phyloP scores from a whole-genome alignment of 805 yeast genomes.

The Saturnispora gosingensis region DNA sequence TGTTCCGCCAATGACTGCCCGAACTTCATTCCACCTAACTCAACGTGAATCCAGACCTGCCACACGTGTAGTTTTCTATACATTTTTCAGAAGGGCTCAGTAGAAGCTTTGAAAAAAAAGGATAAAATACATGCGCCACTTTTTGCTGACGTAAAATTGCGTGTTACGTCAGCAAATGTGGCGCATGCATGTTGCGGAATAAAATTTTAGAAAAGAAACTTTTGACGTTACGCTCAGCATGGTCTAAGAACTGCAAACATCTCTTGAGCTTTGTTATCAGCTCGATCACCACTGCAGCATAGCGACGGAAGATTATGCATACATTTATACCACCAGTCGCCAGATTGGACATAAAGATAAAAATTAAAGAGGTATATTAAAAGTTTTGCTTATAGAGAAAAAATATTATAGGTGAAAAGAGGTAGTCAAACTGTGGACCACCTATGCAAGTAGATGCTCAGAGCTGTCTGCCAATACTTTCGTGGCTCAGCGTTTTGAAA shows the following conservation, averaged over 20 bases:
- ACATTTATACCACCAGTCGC: too few relatives aligned
- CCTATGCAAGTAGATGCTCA: not conserved
- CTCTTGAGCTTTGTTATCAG: not conserved
- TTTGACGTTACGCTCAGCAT: not conserved
- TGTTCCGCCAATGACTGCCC: slow-evolving; percentile 59
- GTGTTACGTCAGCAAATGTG: not conserved
- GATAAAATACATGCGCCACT: not conserved
- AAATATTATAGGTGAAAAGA: not conserved
- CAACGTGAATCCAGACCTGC: not conserved
- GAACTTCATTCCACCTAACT: slow-evolving; percentile 46
- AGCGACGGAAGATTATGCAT: too few relatives aligned
- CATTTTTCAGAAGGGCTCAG: not conserved
- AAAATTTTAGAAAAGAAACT: too few relatives aligned
- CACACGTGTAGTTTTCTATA: not conserved
- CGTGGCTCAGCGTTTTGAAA: slow-evolving; percentile 21
- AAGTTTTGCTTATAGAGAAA: not conserved
- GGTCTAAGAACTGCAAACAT: not conserved
- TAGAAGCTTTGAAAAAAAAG: too few relatives aligned
- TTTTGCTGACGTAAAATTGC: not conserved
- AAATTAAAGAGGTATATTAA: not conserved
- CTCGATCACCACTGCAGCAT: too few relatives aligned
- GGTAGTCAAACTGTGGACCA: not conserved
- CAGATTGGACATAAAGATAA: too few relatives aligned
- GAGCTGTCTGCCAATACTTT: slow-evolving; percentile 16
- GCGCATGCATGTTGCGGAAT: not conserved